Base-by-base conservation (phyloP, 1,284 basidiomycete species). In the Apiotrichum veenhuisii region DNA sequence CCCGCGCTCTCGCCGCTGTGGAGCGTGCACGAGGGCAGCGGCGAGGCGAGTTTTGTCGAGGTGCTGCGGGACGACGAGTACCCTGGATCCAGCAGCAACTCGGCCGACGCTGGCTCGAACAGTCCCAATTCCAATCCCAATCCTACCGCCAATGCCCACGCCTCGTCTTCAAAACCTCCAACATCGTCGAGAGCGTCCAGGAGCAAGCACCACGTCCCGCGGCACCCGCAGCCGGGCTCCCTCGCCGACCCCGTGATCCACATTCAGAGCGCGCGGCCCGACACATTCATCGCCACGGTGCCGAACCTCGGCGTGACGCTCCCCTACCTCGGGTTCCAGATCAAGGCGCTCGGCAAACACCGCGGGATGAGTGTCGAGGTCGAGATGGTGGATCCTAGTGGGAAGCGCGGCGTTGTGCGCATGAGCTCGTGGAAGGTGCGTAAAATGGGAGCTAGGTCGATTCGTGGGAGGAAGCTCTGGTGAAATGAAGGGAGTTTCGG, bases 391-490 rank as follows among this genome's bases (percentile, higher is more conserved):
- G 89, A 92, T 77, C 78, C 79, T 46, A 69, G 72, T 8, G 84
- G 85, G 8, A 78, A 81, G 59, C 78, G 79, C 57, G 89, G 88
- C 0, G 73, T 82, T 34, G 70, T 91, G 25, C 80, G 89, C 26
- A 81, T 85, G 58, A 90, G 89, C 23, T 91, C 87, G 15, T 91
- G 90, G 68, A 88, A 91, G 85, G 88, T 89, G 69, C 72, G 72
- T 72, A 20, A n/a, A n/a, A n/a, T n/a, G n/a, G n/a, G n/a, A n/a
- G n/a, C n/a, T n/a, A n/a, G n/a, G n/a, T n/a, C n/a, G n/a, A n/a
- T n/a, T n/a, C n/a, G n/a, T n/a, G n/a, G n/a, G n/a, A n/a, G n/a
- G n/a, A n/a, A n/a, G n/a, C n/a, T n/a, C n/a, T n/a, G n/a, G n/a
- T n/a, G n/a, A n/a, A n/a, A n/a, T n/a, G n/a, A n/a, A n/a, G n/a